These are phyloP conservation scores for Colletotrichum sublineola DNA, from an alignment of 2,329 filamentous ascomycete species.

Conservation along the genomic window DNA sequence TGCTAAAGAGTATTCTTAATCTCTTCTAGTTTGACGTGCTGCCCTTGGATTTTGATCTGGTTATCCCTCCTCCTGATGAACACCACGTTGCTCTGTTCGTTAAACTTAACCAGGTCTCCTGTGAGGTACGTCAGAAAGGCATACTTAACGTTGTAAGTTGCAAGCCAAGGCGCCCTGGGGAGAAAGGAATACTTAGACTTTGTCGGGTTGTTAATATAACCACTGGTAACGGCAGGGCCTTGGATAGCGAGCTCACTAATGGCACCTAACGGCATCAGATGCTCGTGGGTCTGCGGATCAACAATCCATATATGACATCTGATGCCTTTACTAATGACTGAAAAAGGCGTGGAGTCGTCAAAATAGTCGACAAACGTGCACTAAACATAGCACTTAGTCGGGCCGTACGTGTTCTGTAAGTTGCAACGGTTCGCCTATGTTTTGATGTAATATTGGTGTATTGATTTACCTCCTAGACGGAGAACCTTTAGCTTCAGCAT, in stretches of 20 bases:
- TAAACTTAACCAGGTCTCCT: slow-evolving; percentile 61
- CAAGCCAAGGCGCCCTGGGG: slow-evolving; percentile 12
- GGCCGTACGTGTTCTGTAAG: slow-evolving; percentile 16
- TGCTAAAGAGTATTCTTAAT: slow-evolving; percentile 50
- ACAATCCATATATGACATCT: slow-evolving; percentile 12
- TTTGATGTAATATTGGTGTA: slow-evolving; percentile 62
- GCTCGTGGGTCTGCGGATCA: slow-evolving; percentile 25
- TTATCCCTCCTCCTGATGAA: slow-evolving; percentile 60
- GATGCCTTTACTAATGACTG: slow-evolving; percentile 12
- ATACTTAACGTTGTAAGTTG: slow-evolving; percentile 9
- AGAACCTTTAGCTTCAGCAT: slow-evolving; percentile 61
- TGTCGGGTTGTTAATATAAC: slow-evolving; percentile 33
- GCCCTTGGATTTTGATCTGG: slow-evolving; percentile 64
- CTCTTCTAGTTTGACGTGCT: slow-evolving; percentile 58
- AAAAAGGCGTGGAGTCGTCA: neutral
- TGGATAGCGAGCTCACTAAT: slow-evolving; percentile 36
- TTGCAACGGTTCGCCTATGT: slow-evolving; percentile 51
- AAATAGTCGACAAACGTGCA: slow-evolving; percentile 10
- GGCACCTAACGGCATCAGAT: slow-evolving; percentile 47
- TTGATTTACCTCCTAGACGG: slow-evolving; percentile 64
- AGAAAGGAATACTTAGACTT: slow-evolving; percentile 45
- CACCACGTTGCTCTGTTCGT: slow-evolving; percentile 48
- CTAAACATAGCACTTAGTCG: slow-evolving; percentile 18
- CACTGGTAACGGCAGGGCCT: slow-evolving; percentile 31
- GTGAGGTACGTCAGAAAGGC: slow-evolving; percentile 56